Conservation (phyloP, 768 basidiomycete genomes). For the Clitopilus passeckerianus region DNA sequence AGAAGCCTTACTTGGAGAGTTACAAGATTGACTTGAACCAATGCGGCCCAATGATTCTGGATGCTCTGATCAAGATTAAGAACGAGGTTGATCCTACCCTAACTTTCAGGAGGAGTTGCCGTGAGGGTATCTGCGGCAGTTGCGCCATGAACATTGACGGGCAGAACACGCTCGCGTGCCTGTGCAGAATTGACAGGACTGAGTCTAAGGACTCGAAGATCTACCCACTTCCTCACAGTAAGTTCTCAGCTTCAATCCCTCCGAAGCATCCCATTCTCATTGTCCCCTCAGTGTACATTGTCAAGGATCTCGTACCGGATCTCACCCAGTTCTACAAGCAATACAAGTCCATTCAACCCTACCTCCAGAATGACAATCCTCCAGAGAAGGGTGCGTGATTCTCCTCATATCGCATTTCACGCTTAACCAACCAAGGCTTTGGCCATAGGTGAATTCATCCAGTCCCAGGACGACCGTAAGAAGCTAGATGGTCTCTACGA, state of each 20-base stretch:
- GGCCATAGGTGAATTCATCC: slow-evolving; percentile 68
- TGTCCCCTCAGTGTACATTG: slow-evolving; percentile 77
- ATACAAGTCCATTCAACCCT: slow-evolving; percentile 99
- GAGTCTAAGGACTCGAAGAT: slow-evolving; percentile 75
- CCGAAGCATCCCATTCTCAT: not conserved
- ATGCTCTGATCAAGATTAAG: slow-evolving; percentile 98
- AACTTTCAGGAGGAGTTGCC: slow-evolving; percentile 90
- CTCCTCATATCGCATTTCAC: not conserved
- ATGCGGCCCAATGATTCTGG: slow-evolving; percentile 94
- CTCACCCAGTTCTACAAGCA: slow-evolving; percentile 95
- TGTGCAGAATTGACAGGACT: slow-evolving; percentile 89
- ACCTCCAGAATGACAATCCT: slow-evolving; percentile 88
- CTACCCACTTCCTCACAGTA: slow-evolving; percentile 97
- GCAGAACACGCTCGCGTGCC: slow-evolving; percentile 95
- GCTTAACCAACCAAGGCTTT: not conserved
- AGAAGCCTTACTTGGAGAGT: slow-evolving; percentile 86
- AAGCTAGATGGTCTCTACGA: slow-evolving; percentile 98
- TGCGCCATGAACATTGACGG: slow-evolving; percentile 99
- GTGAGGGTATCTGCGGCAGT: slow-evolving; percentile 96
- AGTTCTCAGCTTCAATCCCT: slow-evolving; percentile 21
- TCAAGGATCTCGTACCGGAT: slow-evolving; percentile 97
- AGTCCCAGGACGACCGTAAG: slow-evolving; percentile 86
- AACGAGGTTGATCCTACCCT: slow-evolving; percentile 96
- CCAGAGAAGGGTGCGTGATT: slow-evolving; percentile 52
- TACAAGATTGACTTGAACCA: slow-evolving; percentile 92